phyloP scores from a whole-genome alignment of 2,329 filamentous ascomycete species.

The Blumeria hordei region DNA sequence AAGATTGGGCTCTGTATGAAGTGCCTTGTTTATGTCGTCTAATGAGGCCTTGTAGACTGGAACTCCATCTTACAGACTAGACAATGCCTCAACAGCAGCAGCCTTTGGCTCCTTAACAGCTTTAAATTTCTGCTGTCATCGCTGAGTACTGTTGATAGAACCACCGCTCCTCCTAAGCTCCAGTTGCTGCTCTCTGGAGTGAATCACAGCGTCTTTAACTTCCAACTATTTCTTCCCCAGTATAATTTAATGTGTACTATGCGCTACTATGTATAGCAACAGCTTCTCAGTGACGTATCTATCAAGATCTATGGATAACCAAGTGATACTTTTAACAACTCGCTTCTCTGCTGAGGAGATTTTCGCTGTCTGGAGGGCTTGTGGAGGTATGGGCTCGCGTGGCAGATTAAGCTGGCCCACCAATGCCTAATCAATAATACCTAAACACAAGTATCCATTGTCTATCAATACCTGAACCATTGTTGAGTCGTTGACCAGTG shows the following conservation, averaged over 20 bases:
- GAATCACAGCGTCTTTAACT: neutral
- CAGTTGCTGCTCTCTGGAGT: neutral
- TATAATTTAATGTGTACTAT: neutral
- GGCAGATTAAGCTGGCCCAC: neutral
- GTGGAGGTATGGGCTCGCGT: neutral
- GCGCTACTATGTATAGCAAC: neutral
- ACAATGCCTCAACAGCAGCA: no score
- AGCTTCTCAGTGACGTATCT: neutral
- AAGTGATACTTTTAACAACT: neutral
- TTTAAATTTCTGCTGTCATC: neutral
- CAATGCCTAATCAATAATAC: neutral
- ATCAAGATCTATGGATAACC: no score
- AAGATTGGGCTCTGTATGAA: no score
- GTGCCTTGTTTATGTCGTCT: no score
- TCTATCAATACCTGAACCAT: neutral
- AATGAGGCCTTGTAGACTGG: no score
- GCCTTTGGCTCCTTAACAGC: neutral
- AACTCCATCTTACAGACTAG: no score
- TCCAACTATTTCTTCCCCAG: neutral
- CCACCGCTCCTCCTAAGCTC: neutral
- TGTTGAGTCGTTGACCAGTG: neutral
- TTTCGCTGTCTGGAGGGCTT: neutral
- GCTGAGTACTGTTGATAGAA: neutral
- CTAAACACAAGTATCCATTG: no score
- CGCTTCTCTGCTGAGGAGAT: neutral